Evolutionary conservation across 2,329 filamentous ascomycete genomes (phyloP).

Genomic region (Arthrobotrys conoides): DNA sequence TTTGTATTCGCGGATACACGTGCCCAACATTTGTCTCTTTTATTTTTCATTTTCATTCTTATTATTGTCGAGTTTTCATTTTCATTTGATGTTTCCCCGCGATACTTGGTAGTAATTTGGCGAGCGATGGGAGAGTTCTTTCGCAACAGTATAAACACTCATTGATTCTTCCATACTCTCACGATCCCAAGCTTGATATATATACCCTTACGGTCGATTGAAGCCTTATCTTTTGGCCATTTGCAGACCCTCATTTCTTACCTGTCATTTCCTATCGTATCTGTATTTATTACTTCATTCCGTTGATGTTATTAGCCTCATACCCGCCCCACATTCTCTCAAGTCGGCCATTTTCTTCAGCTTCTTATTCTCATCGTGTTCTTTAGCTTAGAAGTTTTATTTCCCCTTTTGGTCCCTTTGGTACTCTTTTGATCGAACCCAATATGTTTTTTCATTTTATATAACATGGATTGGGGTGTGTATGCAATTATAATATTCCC

Average conservation of each 20-base stretch:
- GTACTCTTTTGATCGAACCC: slow-evolving; percentile 5
- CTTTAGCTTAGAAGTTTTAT: slow-evolving; percentile 53
- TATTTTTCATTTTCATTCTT: slow-evolving; percentile 24
- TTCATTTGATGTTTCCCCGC: slow-evolving; percentile 17
- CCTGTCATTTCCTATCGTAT: slow-evolving; percentile 18
- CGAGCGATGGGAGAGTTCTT: slow-evolving; percentile 62
- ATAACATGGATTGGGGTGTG: slow-evolving; percentile 25
- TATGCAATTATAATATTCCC: slow-evolving; percentile 12
- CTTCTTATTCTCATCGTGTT: slow-evolving; percentile 17
- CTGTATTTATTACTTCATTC: slow-evolving; percentile 19
- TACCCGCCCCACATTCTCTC: slow-evolving; percentile 43
- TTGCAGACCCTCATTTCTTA: slow-evolving; percentile 58
- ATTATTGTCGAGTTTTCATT: neutral
- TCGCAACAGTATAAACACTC: slow-evolving; percentile 62
- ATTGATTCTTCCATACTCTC: slow-evolving; percentile 46
- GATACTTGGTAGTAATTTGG: slow-evolving; percentile 43
- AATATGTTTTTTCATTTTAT: slow-evolving; percentile 11
- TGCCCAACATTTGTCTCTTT: slow-evolving; percentile 10
- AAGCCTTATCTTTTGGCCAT: slow-evolving; percentile 35
- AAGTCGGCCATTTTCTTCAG: slow-evolving; percentile 31
- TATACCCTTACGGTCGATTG: slow-evolving; percentile 56
- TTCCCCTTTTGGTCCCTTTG: neutral
- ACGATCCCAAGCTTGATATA: slow-evolving; percentile 45
- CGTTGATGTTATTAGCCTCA: slow-evolving; percentile 22
- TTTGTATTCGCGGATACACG: slow-evolving; percentile 33